These are phyloP conservation scores for Phialophora chinensis DNA, from an alignment of 2,329 filamentous ascomycete species.

Conservation along the genomic window DNA sequence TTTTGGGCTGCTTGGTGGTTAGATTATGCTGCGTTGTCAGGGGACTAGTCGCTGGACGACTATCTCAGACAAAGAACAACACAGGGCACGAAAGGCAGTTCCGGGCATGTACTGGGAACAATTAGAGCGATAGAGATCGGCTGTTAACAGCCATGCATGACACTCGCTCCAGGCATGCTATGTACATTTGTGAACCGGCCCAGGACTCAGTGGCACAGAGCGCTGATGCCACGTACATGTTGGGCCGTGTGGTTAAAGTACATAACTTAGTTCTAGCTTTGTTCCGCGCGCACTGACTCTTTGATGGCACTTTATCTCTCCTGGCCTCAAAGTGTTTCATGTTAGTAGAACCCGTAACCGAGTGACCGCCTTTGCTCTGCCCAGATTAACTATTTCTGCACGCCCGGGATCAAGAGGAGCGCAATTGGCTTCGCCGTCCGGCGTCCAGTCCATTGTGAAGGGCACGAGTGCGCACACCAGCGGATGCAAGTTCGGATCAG, in stretches of 20 bases:
- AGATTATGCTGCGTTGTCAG: not conserved
- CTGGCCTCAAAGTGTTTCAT: not conserved
- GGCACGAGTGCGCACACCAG: not conserved
- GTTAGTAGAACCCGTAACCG: not conserved
- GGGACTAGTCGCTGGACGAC: not conserved
- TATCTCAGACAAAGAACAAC: not conserved
- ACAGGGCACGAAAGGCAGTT: not conserved
- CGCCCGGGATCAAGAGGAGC: not conserved
- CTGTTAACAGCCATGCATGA: not conserved
- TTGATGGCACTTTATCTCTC: not conserved
- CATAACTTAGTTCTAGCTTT: not conserved
- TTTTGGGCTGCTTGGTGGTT: not conserved
- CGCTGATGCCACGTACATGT: not conserved
- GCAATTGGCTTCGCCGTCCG: too few species aligned
- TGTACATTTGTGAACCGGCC: not conserved
- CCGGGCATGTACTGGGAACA: not conserved
- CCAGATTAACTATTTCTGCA: not conserved
- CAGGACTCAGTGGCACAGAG: not conserved
- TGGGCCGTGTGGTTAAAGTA: not conserved
- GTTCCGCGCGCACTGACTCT: not conserved
- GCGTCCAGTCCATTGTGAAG: not conserved
- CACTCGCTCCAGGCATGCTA: not conserved
- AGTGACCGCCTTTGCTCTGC: not conserved
- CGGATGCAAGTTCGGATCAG: not conserved
- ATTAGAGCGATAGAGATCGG: not conserved